phyloP scores from a whole-genome alignment of 1,284 basidiomycete species.

The Leccinum griseonigrum region DNA sequence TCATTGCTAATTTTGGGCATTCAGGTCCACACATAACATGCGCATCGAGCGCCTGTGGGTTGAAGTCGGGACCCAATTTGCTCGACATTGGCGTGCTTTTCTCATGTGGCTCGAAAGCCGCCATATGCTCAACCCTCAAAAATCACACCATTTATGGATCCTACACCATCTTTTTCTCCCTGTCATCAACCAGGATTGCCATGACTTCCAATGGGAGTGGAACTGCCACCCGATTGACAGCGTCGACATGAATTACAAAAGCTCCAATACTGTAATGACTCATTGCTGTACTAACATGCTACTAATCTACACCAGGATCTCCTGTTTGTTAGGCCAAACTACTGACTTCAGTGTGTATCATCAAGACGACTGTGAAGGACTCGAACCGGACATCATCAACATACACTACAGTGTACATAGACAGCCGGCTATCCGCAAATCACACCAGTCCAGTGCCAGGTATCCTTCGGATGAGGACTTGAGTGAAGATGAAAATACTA shows the following conservation, averaged over 20 bases:
- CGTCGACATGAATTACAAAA: background rate
- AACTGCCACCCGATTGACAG: conserved; percentile 19
- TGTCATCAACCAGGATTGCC: conserved; percentile 21
- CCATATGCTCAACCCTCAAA: conserved; percentile 21
- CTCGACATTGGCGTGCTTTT: conserved; percentile 27
- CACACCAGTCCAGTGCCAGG: background rate
- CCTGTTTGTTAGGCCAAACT: background rate
- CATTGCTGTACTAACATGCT: background rate
- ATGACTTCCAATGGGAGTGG: conserved; percentile 27
- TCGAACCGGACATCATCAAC: background rate
- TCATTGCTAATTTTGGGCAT: background rate
- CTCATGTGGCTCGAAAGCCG: conserved; percentile 25
- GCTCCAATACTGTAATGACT: background rate
- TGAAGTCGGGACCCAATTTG: conserved; percentile 29
- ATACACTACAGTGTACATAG: background rate
- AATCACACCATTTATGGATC: conserved; percentile 29
- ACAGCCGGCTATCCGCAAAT: background rate
- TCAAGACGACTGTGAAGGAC: background rate
- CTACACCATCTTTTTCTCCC: conserved; percentile 30
- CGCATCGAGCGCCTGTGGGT: conserved; percentile 43
- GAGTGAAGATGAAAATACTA: background rate
- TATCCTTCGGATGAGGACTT: background rate
- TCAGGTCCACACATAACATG: conserved; percentile 7
- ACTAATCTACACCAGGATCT: conserved; percentile 1
- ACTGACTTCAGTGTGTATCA: background rate